A percentile compares a stretch with the other conserved stretches of the same genome.
Evolutionary conservation across 129 eudicot genomes (phyloP).

Genomic region (Erigeron canadensis): DNA sequence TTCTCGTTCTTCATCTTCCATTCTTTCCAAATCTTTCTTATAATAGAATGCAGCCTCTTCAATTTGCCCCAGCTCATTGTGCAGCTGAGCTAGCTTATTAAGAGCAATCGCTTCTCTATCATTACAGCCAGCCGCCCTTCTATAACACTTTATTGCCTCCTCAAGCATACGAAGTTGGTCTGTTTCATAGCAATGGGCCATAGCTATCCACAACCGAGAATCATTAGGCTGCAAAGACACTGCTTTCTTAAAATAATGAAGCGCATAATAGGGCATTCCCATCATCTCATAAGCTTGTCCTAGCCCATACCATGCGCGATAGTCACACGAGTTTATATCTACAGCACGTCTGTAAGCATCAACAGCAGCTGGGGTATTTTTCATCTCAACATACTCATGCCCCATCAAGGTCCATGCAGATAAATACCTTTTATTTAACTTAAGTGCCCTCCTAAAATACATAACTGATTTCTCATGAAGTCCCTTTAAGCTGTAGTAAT

Average conservation of each 20-base stretch:
- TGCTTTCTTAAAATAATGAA: constrained; percentile 77
- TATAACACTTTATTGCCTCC: constrained; percentile 83
- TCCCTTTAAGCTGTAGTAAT: constrained; percentile 88
- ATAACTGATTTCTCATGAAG: constrained; percentile 90
- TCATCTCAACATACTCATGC: constrained; percentile 93
- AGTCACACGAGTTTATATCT: constrained; percentile 81
- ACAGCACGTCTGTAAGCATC: constrained; percentile 93
- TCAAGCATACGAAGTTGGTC: constrained; percentile 53
- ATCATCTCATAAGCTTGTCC: constrained; percentile 98
- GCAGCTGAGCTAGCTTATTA: constrained; percentile 72
- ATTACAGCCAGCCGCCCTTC: constrained; percentile 76
- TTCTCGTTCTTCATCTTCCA: constrained; percentile 92
- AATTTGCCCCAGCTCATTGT: constrained; percentile 56
- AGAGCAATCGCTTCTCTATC: constrained; percentile 95
- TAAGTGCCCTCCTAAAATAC: constrained; percentile 85
- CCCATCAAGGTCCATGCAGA: constrained; percentile 98
- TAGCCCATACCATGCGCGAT: constrained; percentile 95
- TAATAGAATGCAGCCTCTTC: constrained; percentile 87
- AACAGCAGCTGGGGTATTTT: constrained; percentile 74
- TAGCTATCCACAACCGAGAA: constrained; percentile 83
- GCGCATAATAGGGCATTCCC: constrained; percentile 92
- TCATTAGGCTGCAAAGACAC: constrained; percentile 88
- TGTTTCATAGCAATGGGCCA: constrained; percentile 93
- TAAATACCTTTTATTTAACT: constrained; percentile 76
- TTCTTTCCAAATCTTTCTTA: constrained; percentile 84